Evolutionary conservation across 2,329 filamentous ascomycete genomes (phyloP).

Genomic region (Salinomyces thailandicus): DNA sequence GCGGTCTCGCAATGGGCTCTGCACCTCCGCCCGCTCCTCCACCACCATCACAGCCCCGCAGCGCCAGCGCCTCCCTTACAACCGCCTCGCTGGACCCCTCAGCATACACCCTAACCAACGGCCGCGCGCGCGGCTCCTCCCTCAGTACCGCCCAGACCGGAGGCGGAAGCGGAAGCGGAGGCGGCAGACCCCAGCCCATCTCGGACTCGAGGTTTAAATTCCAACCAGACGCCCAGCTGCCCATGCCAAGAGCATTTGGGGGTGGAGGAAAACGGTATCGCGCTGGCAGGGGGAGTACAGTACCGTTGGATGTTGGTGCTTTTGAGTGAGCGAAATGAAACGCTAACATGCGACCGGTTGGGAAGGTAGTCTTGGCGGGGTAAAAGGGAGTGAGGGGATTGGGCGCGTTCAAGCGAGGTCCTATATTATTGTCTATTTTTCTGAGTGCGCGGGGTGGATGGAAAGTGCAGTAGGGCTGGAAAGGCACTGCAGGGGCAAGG

Average conservation of each 20-base stretch:
- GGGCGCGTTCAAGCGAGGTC: too few relatives aligned
- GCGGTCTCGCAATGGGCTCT: conserved; percentile 15
- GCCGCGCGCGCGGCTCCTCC: background rate
- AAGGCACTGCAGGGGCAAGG: too few relatives aligned
- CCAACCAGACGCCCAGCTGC: conserved; percentile 67
- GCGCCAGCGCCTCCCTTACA: background rate
- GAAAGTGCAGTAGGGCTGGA: too few relatives aligned
- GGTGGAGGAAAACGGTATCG: conserved; percentile 71
- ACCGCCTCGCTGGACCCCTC: background rate
- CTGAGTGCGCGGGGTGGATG: too few relatives aligned
- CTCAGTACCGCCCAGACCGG: conserved; percentile 5
- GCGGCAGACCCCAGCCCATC: conserved; percentile 39
- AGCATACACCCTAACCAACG: conserved; percentile 30
- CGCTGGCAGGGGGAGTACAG: conserved; percentile 85
- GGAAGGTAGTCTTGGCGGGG: too few relatives aligned
- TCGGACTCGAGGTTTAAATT: conserved; percentile 81
- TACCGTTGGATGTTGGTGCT: conserved; percentile 70
- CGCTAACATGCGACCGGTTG: too few relatives aligned
- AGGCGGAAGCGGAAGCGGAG: conserved; percentile 10
- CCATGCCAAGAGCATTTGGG: conserved; percentile 71
- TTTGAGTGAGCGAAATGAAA: conserved; percentile 36
- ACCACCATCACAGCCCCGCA: background rate
- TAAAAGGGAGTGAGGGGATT: too few relatives aligned
- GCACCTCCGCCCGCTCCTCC: conserved; percentile 5
- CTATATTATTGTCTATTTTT: too few relatives aligned